phyloP scores from a whole-genome alignment of 176 grass and related monocot species.

The Carex littledalei region DNA sequence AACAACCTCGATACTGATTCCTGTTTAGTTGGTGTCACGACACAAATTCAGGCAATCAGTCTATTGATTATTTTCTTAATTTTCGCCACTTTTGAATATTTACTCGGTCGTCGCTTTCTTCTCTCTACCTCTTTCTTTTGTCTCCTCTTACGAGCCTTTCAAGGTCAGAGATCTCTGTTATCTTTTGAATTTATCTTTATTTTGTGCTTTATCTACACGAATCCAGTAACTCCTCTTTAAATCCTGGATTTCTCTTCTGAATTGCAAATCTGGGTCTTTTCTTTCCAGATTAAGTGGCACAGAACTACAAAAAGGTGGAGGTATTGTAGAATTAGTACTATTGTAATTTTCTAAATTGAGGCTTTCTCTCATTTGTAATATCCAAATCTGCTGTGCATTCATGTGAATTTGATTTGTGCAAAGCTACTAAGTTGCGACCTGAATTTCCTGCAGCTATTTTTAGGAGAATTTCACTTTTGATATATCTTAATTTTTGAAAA shows the following conservation, averaged over 20 bases:
- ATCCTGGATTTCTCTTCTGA: neutral
- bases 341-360: neutral
- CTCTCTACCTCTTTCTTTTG: neutral
- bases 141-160: slow-evolving; percentile 23
- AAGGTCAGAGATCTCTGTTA: slow-evolving; percentile 25
- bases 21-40: slow-evolving; percentile 30
- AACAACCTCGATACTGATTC: neutral
- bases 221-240: neutral
- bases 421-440: neutral
- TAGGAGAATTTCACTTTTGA: neutral
- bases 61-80: neutral
- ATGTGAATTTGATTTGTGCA: neutral
- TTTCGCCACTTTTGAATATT: neutral
- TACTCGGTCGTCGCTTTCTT: neutral
- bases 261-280: slow-evolving; percentile 8
- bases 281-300: neutral
- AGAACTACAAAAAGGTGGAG: neutral
- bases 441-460: neutral
- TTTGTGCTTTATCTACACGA: slow-evolving; percentile 5
- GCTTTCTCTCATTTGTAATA: neutral
- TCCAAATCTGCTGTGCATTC: slow-evolving; percentile 5
- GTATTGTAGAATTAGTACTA: neutral
- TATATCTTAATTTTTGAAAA: neutral
- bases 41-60: neutral
- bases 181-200: slow-evolving; percentile 5